Evolutionary conservation across 2,329 filamentous ascomycete species (phyloP).

Genomic region (Diaporthe destruens): DNA sequence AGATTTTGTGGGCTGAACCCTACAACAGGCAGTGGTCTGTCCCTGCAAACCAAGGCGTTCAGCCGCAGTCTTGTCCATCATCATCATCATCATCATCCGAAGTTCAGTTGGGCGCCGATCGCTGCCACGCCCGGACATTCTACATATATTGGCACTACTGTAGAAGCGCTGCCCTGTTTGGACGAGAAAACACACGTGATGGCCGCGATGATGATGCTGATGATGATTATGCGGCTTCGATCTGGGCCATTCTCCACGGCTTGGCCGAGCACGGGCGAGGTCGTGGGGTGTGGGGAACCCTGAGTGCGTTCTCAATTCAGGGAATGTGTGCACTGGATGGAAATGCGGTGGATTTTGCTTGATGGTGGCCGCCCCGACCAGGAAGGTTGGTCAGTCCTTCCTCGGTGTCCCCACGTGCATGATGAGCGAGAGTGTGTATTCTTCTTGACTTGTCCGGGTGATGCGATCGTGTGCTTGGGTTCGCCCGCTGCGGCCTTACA

Average conservation of each 20-base stretch:
- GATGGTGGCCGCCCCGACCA: neutral
- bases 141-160: slow-evolving; percentile 24
- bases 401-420: slow-evolving; percentile 9
- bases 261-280: neutral
- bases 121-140: neutral
- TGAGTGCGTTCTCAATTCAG: neutral
- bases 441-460: slow-evolving; percentile 14
- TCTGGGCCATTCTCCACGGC: slow-evolving; percentile 7
- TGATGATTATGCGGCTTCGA: slow-evolving; percentile 3
- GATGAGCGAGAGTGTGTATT: slow-evolving; percentile 19
- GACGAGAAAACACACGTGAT: too few species aligned
- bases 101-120: slow-evolving; percentile 19
- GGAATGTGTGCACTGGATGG: neutral
- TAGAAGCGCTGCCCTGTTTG: slow-evolving; percentile 3
- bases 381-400: neutral
- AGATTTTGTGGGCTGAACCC: slow-evolving; percentile 8
- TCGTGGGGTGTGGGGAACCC: neutral
- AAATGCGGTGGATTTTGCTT: neutral
- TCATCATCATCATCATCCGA: slow-evolving; percentile 28
- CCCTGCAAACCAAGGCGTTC: neutral
- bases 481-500: neutral
- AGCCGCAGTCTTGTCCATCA: slow-evolving; percentile 29
- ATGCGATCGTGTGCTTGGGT: slow-evolving; percentile 14
- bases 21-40: neutral
- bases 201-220: neutral